Base-by-base conservation (phyloP, 192 early-diverging fungal genomes). In the Podila minutissima region DNA sequence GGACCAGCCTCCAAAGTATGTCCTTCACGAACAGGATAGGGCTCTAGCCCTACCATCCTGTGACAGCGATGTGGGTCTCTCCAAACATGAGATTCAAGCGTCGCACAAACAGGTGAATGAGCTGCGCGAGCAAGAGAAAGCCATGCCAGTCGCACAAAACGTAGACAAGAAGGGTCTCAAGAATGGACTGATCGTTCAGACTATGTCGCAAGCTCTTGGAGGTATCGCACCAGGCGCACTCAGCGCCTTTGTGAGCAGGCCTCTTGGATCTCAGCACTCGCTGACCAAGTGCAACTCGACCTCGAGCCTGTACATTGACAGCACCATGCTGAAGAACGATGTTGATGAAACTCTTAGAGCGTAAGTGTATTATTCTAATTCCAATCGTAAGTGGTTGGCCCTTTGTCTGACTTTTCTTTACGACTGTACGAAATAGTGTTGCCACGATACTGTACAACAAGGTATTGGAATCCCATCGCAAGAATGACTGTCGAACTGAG, bases 241-340 rank as follows among this genome's bases (percentile, higher is more conserved):
- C 38, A 72, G 70, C 19, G 76, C 76, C 37, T 63, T 72, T 32
- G 71, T 60, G 41, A 69, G 41, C 48, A 29, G 69, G 15, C 66
- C 76, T 1, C 10, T 68, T 11, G 60, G 59, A 50, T 64, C 66
- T 22, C 76, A 81, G 53, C 67, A 62, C 29, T 81, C 76, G 41
- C 35, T 81, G 53, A 81, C 76, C 9, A 81, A 81, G 26, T 81
- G 76, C 17, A 81, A 81, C 29, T 81, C 76, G 20, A 81, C 76
- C 46, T 81, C 76, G 2, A 81, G 76, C 55, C 66, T 81, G 15
- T 81, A 81, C 50, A 81, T 81, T 26, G 76, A 81, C 55, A 81
- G 76, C 26, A 81, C 76, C 4, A 81, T 81, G 76, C 28, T 65
- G 19, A 81, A 81, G 55, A 81, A 70, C 53, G 76, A 81, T 57